These are phyloP conservation scores for Cetradonia linearis DNA, from an alignment of 495 filamentous ascomycete genomes.

Conservation along the genomic window DNA sequence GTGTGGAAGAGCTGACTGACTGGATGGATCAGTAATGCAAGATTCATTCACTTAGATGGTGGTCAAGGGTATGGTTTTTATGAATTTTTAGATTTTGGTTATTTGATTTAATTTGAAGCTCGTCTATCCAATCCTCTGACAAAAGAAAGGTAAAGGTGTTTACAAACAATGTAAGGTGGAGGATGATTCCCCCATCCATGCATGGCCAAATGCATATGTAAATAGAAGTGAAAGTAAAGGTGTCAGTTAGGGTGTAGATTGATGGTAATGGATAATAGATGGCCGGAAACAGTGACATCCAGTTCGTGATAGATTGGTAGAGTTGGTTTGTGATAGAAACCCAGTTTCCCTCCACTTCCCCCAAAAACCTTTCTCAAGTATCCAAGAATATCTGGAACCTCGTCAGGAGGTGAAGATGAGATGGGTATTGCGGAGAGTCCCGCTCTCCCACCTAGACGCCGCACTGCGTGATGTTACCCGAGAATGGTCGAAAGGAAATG, in stretches of 20 bases:
- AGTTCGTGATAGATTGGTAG: slow-evolving; percentile 6
- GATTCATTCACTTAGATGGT: not conserved
- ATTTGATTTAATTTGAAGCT: slow-evolving; percentile 3
- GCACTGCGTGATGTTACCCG: not conserved
- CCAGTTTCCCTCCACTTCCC: not conserved
- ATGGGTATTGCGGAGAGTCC: slow-evolving; percentile 9
- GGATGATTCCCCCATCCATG: not conserved
- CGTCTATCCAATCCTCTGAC: slow-evolving; percentile 8
- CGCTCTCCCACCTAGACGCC: slow-evolving; percentile 16
- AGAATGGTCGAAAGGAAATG: not conserved
- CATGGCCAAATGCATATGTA: slow-evolving; percentile 16
- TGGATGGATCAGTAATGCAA: not conserved
- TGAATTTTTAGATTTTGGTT: slow-evolving; percentile 12
- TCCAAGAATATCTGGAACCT: slow-evolving; percentile 7
- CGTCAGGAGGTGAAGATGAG: slow-evolving; percentile 4
- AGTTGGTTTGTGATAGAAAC: not conserved
- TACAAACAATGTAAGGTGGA: too few species aligned
- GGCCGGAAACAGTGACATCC: slow-evolving; percentile 11
- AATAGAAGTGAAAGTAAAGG: slow-evolving; percentile 9
- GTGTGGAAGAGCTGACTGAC: too few species aligned
- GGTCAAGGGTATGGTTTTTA: not conserved
- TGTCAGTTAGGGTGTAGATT: not conserved
- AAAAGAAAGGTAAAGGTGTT: too few species aligned
- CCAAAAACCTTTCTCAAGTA: not conserved
- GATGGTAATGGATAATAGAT: slow-evolving; percentile 8